A percentile compares a stretch with the other conserved stretches of the same genome.
Conservation (phyloP, 1,284 basidiomycete species). For the Pseudozyma thailandica region DNA sequence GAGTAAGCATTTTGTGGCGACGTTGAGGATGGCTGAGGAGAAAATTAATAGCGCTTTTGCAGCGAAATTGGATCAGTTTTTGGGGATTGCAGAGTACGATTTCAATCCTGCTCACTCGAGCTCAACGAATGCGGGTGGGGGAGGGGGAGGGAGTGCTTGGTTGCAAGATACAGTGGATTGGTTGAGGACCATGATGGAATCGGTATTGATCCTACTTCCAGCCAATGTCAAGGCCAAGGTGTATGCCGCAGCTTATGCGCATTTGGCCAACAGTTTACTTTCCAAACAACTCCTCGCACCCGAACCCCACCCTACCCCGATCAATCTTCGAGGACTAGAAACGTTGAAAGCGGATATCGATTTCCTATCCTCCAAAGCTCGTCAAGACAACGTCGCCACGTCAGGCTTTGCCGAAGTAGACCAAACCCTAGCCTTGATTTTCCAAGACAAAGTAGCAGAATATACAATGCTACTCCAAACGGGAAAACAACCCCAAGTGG, state of each 20-base stretch:
- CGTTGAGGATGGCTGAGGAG: slow-evolving; percentile 77
- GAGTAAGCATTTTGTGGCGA: slow-evolving; percentile 76
- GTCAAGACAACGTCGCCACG: slow-evolving; percentile 11
- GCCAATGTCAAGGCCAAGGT: slow-evolving; percentile 86
- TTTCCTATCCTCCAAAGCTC: slow-evolving; percentile 48
- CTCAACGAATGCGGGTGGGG: not conserved
- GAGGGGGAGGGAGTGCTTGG: slow-evolving; percentile 76
- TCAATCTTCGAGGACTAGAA: slow-evolving; percentile 21
- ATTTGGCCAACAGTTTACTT: slow-evolving; percentile 87
- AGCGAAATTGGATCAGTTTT: slow-evolving; percentile 95
- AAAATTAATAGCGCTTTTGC: slow-evolving; percentile 86
- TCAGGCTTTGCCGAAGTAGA: slow-evolving; percentile 7
- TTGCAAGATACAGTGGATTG: slow-evolving; percentile 94
- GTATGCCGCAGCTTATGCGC: slow-evolving; percentile 83
- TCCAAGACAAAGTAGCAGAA: slow-evolving; percentile 82
- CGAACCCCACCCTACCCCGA: slow-evolving; percentile 14
- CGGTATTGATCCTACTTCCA: slow-evolving; percentile 79
- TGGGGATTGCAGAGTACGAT: slow-evolving; percentile 92
- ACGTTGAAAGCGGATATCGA: slow-evolving; percentile 44
- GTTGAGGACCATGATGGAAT: slow-evolving; percentile 94
- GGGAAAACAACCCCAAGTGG: slow-evolving; percentile 8
- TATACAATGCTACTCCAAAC: slow-evolving; percentile 71
- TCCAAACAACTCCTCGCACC: slow-evolving; percentile 70
- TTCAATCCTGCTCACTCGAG: too few relatives aligned
- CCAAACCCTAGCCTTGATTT: slow-evolving; percentile 81